Conservation (phyloP, 768 basidiomycete species). For the Calvatia gigantea region DNA sequence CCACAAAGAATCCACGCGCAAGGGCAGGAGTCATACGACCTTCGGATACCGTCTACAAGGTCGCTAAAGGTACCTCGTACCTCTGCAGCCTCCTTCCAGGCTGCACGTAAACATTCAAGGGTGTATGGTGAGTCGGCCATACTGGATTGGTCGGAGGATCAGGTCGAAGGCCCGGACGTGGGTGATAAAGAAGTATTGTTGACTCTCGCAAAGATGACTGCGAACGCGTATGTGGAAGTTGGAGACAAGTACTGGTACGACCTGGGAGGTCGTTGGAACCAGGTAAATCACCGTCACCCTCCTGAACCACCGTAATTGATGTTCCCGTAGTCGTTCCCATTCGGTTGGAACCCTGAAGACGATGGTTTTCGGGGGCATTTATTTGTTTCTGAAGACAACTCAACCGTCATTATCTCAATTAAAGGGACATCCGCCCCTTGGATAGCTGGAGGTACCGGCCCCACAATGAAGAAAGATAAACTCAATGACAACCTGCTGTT, state of each 20-base stretch:
- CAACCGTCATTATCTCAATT: slow-evolving; percentile 82
- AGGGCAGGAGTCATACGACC: slow-evolving; percentile 26
- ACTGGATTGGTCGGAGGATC: slow-evolving; percentile 61
- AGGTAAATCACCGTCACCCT: slow-evolving; percentile 30
- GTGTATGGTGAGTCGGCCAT: slow-evolving; percentile 31
- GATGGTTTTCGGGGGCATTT: slow-evolving; percentile 92
- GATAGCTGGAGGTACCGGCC: slow-evolving; percentile 67
- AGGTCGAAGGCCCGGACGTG: slow-evolving; percentile 70
- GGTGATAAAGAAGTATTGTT: slow-evolving; percentile 68
- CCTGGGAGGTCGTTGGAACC: slow-evolving; percentile 59
- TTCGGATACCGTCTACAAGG: slow-evolving; percentile 39
- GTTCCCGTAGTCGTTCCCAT: slow-evolving; percentile 52
- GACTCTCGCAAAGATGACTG: slow-evolving; percentile 84
- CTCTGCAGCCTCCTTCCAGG: slow-evolving; percentile 37
- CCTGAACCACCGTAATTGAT: background rate
- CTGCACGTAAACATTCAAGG: slow-evolving; percentile 30
- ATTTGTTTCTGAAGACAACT: slow-evolving; percentile 80
- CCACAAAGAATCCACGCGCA: slow-evolving; percentile 13
- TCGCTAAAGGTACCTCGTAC: slow-evolving; percentile 42
- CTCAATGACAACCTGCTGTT: slow-evolving; percentile 94
- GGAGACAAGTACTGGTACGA: slow-evolving; percentile 69
- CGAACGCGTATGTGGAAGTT: slow-evolving; percentile 68
- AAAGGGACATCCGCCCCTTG: slow-evolving; percentile 90
- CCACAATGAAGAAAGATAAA: slow-evolving; percentile 87
- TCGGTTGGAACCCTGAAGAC: slow-evolving; percentile 89